Evolutionary conservation across 768 basidiomycete genomes (phyloP).

Genomic region (Scleroderma citrinum): DNA sequence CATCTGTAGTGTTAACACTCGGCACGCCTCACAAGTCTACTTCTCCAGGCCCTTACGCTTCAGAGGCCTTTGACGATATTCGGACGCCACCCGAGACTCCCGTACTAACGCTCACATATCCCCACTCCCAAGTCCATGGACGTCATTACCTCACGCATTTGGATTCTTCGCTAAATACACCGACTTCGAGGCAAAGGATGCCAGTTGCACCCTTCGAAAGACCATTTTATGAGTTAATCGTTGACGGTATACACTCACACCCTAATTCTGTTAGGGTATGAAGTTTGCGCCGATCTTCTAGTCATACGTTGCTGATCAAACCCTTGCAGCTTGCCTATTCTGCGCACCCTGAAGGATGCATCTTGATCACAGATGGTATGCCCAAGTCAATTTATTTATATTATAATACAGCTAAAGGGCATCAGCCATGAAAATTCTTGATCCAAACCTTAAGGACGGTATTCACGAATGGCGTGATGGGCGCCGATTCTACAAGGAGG

Average conservation of each 20-base stretch:
- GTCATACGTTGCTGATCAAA: not conserved
- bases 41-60: constrained; percentile 25
- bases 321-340: constrained; percentile 68
- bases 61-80: constrained; percentile 60
- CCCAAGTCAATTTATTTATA: not conserved
- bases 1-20: constrained; percentile 5
- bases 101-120: constrained; percentile 14
- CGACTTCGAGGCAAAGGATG: constrained; percentile 36
- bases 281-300: constrained; percentile 2
- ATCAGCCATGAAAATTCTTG: constrained; percentile 78
- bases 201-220: constrained; percentile 47
- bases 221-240: constrained; percentile 86
- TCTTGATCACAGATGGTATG: constrained; percentile 85
- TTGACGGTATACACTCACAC: constrained; percentile 88
- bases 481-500: constrained; percentile 73
- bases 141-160: not conserved
- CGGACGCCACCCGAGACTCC: constrained; percentile 54
- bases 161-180: constrained; percentile 1
- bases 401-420: not conserved
- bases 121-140: not conserved
- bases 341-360: constrained; percentile 77
- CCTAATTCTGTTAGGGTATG: constrained; percentile 83
- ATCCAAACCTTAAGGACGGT: constrained; percentile 80
- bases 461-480: constrained; percentile 86
- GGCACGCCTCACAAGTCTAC: constrained; percentile 11